These are phyloP conservation scores for Sporothrix variecibatus DNA, from an alignment of 2,329 filamentous ascomycete genomes.

Conservation along the genomic window DNA sequence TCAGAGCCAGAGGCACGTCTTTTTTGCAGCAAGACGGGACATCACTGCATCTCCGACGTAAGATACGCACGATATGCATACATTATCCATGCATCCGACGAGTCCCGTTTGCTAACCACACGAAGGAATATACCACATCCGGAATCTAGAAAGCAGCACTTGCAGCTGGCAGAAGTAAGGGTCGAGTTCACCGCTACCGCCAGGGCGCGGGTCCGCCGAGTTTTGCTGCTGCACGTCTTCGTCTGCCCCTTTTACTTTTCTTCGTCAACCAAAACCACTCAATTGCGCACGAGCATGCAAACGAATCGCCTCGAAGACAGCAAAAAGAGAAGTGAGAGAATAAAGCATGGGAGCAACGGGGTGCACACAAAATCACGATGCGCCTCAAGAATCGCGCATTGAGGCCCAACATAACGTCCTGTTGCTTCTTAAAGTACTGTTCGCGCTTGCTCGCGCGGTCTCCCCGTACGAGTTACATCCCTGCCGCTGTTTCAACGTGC, in stretches of 20 bases:
- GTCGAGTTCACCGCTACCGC: background rate
- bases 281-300: background rate
- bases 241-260: background rate
- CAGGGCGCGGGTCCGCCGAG: background rate
- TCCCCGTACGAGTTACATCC: background rate
- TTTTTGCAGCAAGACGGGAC: background rate
- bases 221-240: background rate
- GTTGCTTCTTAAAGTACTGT: background rate
- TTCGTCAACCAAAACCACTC: background rate
- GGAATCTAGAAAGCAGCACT: background rate
- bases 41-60: slow-evolving; percentile 15
- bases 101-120: background rate
- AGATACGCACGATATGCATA: background rate
- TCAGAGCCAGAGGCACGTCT: background rate
- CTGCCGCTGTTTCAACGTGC: background rate
- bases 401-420: slow-evolving; percentile 14
- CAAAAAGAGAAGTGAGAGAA: background rate
- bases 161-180: background rate
- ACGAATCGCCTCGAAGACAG: background rate
- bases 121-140: background rate
- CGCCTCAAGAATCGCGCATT: slow-evolving; percentile 7
- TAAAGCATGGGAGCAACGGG: background rate
- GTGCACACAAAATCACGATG: background rate
- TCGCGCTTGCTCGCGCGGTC: background rate
- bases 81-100: background rate